Evolutionary conservation across 2,329 filamentous ascomycete species (phyloP), one percentile per base, ranked within the genome.

Genomic region (Sclerotinia borealis): DNA sequence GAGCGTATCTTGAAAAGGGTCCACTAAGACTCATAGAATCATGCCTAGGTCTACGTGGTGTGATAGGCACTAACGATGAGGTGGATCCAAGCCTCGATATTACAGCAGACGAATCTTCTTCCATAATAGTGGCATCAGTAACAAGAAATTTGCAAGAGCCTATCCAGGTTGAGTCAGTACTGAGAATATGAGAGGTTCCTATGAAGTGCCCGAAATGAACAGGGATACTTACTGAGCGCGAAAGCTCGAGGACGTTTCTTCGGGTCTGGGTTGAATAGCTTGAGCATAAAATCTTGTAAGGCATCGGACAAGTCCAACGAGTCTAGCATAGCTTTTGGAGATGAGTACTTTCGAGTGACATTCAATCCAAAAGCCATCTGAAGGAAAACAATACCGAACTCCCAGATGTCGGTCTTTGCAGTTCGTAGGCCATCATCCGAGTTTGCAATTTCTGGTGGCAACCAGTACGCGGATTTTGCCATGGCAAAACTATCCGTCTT

Each of bases 291-390:
- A 71, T 96, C 92, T 66, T 90, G 85, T 41, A 97, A 78, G 6
- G 92, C 82, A 51, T 86, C 83, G 0, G 92, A 95, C 10, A 96
- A 79, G 10, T 84, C 82, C 39, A 93, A 77, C 1, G 86, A 85
- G 15, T 88, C 86, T 73, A 91, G 87, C 59, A 96, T 77, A 48
- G 86, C 85, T 63, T 83, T 85, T 1, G 93, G 93, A 0, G 92
- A 96, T 19, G 87, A 87, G 75, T 95, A 93, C 64, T 87, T 89
- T 64, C 88, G 82, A 22, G 89, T 80, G 8, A 92, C 84, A 68
- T 92, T 86, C 39, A 92, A 80, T 2, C 95, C 95, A 74, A 97
- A 93, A 4, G 95, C 84, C 92, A 98, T 97, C 74, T 99, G 93
- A 45, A 96, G 76, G 70, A 97, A 90, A 6, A 97, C 84, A 36